Percentiles rank a stretch among this genome's conserved stretches.
Evolutionary conservation across 2,329 filamentous ascomycete species (phyloP).

Genomic region (Fusarium pilosicola): DNA sequence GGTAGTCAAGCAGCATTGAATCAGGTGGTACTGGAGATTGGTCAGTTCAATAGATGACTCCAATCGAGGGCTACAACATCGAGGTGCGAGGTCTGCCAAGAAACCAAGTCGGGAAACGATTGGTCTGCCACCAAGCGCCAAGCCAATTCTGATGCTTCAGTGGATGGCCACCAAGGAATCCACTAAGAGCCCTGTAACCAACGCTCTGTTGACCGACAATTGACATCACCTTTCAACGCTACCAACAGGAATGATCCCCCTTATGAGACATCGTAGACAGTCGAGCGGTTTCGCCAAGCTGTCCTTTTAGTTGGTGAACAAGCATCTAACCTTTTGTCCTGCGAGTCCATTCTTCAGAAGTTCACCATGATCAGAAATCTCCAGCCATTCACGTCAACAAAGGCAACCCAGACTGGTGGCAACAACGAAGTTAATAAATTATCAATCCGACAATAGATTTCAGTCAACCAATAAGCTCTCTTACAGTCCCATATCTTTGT

Average conservation of each 20-base stretch:
- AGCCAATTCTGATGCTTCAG: background rate
- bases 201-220: background rate
- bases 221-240: background rate
- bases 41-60: background rate
- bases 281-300: rapidly evolving
- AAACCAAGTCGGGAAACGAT: background rate
- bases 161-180: rapidly evolving
- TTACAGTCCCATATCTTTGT: background rate
- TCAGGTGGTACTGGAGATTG: background rate
- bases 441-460: rapidly evolving
- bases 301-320: rapidly evolving
- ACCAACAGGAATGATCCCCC: no score
- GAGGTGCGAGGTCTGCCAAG: background rate
- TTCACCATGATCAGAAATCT: rapidly evolving
- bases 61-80: no score
- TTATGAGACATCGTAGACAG: background rate
- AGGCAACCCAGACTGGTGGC: background rate
- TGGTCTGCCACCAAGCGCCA: background rate
- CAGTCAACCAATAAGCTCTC: rapidly evolving
- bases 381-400: background rate
- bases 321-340: background rate
- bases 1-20: rapidly evolving
- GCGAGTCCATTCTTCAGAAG: background rate
- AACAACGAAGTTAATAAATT: background rate
- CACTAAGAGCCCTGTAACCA: background rate